phyloP scores from a whole-genome alignment of 306 rosid species.

The Betula pendula region DNA sequence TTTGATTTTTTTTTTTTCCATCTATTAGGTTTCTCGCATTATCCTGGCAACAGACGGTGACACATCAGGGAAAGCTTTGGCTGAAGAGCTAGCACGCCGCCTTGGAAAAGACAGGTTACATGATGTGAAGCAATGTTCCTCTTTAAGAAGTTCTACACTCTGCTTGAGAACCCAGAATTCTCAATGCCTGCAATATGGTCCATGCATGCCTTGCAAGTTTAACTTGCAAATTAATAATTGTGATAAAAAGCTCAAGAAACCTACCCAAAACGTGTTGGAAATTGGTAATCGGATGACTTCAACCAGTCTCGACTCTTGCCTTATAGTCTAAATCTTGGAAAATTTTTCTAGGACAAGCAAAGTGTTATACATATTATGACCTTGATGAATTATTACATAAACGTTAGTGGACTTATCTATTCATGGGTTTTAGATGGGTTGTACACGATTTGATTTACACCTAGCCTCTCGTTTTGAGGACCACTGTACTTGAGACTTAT shows the following conservation, averaged over 20 bases:
- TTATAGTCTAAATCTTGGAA: not conserved
- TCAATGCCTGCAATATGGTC: not conserved
- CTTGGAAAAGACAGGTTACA: slow-evolving; percentile 49
- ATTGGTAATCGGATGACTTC: not conserved
- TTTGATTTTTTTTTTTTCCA: not conserved
- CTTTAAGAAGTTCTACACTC: not conserved
- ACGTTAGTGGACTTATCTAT: not conserved
- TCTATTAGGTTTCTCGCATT: slow-evolving; percentile 44
- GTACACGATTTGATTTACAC: not conserved
- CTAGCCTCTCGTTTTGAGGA: not conserved
- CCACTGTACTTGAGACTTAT: not conserved
- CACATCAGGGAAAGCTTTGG: slow-evolving; percentile 48
- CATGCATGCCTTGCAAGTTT: not conserved
- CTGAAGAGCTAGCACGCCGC: slow-evolving; percentile 52
- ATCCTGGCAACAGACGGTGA: slow-evolving; percentile 54
- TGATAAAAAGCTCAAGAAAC: not conserved
- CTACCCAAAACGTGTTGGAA: not conserved
- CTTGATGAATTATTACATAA: not conserved
- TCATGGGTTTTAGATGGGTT: not conserved
- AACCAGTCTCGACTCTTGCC: not conserved
- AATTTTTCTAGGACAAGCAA: not conserved
- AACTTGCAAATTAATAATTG: not conserved
- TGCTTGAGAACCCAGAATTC: not conserved
- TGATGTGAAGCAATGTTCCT: not conserved
- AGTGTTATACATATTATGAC: not conserved